phyloP scores from a whole-genome alignment of 441 rosid species.

The Croton setiger region DNA sequence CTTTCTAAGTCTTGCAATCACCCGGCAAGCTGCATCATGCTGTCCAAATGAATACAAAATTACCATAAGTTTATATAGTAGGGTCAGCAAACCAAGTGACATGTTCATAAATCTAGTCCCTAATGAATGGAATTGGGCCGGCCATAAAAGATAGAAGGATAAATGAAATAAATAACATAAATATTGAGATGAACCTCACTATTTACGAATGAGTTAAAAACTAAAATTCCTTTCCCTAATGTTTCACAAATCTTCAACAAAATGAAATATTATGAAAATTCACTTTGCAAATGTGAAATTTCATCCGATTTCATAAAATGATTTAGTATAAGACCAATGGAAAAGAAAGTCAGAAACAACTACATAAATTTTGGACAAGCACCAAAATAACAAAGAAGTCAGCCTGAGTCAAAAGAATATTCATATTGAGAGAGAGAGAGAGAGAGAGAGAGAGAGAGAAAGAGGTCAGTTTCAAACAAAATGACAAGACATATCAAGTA shows the following conservation, averaged over 20 bases:
- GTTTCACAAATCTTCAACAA: neutral
- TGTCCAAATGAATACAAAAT: slow-evolving; percentile 27
- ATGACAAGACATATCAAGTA: neutral
- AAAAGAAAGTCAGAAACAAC: neutral
- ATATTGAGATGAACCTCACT: neutral
- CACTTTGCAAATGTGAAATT: no score
- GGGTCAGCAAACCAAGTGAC: slow-evolving; percentile 1
- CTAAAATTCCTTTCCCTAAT: neutral
- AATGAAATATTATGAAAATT: no score
- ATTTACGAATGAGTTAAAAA: neutral
- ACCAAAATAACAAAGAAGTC: neutral
- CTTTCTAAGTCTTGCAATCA: slow-evolving; percentile 93
- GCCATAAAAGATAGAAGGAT: neutral
- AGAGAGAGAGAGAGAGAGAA: no score
- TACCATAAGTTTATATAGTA: slow-evolving; percentile 8
- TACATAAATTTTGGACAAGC: no score
- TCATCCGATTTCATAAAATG: no score
- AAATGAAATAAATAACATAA: neutral
- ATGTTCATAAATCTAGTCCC: neutral
- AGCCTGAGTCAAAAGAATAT: neutral
- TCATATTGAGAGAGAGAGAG: no score
- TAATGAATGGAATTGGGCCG: neutral
- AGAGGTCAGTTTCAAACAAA: no score
- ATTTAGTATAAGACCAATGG: no score
- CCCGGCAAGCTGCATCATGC: slow-evolving; percentile 99